Evolutionary conservation across 2,329 filamentous ascomycete genomes (phyloP).

Genomic region (Neonectria punicea): DNA sequence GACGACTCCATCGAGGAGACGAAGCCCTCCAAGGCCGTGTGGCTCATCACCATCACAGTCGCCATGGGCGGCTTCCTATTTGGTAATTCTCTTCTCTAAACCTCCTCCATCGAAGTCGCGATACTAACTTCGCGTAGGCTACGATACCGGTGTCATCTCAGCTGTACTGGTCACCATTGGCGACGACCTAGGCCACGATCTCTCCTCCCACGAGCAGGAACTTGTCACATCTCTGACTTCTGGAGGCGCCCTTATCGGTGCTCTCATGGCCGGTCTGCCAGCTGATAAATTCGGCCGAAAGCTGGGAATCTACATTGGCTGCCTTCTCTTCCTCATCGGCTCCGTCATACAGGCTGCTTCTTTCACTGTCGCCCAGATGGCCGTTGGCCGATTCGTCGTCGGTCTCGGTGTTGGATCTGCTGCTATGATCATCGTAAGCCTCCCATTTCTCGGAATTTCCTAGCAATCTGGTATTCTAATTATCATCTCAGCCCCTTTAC

Average conservation of each 20-base stretch:
- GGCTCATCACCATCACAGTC: slow-evolving; percentile 43
- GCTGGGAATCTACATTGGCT: slow-evolving; percentile 33
- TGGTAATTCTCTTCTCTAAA: slow-evolving; percentile 18
- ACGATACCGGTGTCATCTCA: slow-evolving; percentile 61
- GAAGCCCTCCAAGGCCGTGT: slow-evolving; percentile 37
- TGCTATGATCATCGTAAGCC: slow-evolving; percentile 53
- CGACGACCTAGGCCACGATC: slow-evolving; percentile 29
- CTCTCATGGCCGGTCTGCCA: slow-evolving; percentile 32
- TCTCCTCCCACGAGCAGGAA: slow-evolving; percentile 51
- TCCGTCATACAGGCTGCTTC: slow-evolving; percentile 32
- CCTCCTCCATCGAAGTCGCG: background rate
- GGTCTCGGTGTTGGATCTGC: slow-evolving; percentile 59
- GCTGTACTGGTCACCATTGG: slow-evolving; percentile 57
- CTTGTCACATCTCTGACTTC: slow-evolving; percentile 61
- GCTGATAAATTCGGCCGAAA: slow-evolving; percentile 35
- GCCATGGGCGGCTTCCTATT: slow-evolving; percentile 44
- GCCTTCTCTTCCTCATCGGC: slow-evolving; percentile 31
- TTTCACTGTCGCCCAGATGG: slow-evolving; percentile 34
- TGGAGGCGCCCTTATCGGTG: slow-evolving; percentile 43
- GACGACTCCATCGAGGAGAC: slow-evolving; percentile 43
- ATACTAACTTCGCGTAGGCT: slow-evolving; percentile 43
- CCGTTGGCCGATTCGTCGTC: slow-evolving; percentile 51
- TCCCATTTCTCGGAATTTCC: fast-evolving
- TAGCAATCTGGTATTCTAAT: background rate
- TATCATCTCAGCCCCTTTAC: slow-evolving; percentile 43